A percentile compares a stretch with the other conserved stretches of the same genome.
These are phyloP conservation scores for Backusella parvicylindrica DNA, from an alignment of 192 early-diverging fungal genomes.

Conservation along the genomic window DNA sequence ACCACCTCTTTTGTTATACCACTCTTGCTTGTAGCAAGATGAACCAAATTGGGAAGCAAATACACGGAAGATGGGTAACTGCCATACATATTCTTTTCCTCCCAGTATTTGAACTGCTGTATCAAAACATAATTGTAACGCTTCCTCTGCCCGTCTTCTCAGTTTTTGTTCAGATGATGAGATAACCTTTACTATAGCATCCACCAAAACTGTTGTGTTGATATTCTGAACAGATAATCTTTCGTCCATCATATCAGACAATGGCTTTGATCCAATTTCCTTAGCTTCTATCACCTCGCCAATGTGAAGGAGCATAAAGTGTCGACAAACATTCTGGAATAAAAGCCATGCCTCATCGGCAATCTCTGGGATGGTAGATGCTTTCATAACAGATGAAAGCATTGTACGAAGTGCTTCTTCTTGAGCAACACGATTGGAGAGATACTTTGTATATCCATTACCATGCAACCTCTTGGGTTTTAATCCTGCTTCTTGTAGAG, in stretches of 20 bases:
- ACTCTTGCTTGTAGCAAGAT: constrained; percentile 87
- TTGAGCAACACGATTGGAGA: constrained; percentile 53
- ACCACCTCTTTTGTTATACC: constrained; percentile 86
- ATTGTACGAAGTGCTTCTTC: constrained; percentile 63
- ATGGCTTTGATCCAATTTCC: constrained; percentile 40
- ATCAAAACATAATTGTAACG: constrained; percentile 63
- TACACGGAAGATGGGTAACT: constrained; percentile 70
- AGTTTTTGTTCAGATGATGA: constrained; percentile 61
- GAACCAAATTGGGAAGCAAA: constrained; percentile 86
- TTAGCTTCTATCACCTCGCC: constrained; percentile 61
- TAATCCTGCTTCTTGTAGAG: constrained; percentile 15
- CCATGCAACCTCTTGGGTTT: constrained; percentile 26
- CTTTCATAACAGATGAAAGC: constrained; percentile 62
- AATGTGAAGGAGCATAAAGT: constrained; percentile 74
- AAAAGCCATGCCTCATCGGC: constrained; percentile 60
- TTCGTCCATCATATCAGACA: constrained; percentile 47
- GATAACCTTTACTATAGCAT: constrained; percentile 75
- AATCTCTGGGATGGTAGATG: constrained; percentile 55
- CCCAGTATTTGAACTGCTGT: constrained; percentile 53
- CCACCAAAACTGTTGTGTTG: constrained; percentile 70
- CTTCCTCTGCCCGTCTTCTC: constrained; percentile 60
- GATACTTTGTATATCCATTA: constrained; percentile 28
- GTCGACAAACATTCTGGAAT: constrained; percentile 62
- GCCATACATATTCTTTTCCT: constrained; percentile 55
- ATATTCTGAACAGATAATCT: constrained; percentile 44